Evolutionary conservation across 2,329 filamentous ascomycete species (phyloP), one percentile per base, ranked within the genome.

Genomic region (Monilinia fructicola): DNA sequence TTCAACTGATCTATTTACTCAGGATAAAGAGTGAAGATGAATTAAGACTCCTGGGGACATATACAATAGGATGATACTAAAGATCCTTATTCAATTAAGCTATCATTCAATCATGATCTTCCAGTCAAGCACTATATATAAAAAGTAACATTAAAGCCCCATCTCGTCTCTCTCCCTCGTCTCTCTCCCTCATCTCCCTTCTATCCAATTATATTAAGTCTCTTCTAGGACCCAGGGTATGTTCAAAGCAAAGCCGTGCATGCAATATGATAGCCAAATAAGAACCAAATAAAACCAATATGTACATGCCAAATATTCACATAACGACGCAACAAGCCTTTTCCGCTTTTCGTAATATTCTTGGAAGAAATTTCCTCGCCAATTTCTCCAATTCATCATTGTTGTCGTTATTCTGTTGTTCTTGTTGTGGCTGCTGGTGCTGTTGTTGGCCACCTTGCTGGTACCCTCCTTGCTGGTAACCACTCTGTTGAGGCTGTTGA

Each of bases 391-490:
- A 48, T 68, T 76, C 74, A 9, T 76, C 74, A 66, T 75, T 66
- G 42, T 69, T 67, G 65, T 74, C 81, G 21, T 71, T 69, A 68
- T 81, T 77, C 35, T 74, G 77, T 68, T 82, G 38, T 2, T 48
- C n/a, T 6, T 58, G 28, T 38, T 74, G 77, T 68, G 81, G 26
- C 3, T 46, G 31, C 3, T 56, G 28, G 1, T 64, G 62, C 31
- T 46, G 35, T 16, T 44, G 50, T 44, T 64, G 62, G 28, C 42
- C 38, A 26, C 62, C 62, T 23, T 44, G 50, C 18, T 79, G 74
- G 69, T 83, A 78, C 35, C 80, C 78, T 46, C 77, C 77, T 3
- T 78, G 77, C 64, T 68, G 68, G 48, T 72, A 67, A 11, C 64
- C 64, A 55, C 67, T 65, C 56, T 79, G 64, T 50, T 67, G 65